A percentile compares a stretch with the other conserved stretches of the same genome.
Conservation (phyloP, 2,329 filamentous ascomycete species). For the Monosporascus cannonballus region DNA sequence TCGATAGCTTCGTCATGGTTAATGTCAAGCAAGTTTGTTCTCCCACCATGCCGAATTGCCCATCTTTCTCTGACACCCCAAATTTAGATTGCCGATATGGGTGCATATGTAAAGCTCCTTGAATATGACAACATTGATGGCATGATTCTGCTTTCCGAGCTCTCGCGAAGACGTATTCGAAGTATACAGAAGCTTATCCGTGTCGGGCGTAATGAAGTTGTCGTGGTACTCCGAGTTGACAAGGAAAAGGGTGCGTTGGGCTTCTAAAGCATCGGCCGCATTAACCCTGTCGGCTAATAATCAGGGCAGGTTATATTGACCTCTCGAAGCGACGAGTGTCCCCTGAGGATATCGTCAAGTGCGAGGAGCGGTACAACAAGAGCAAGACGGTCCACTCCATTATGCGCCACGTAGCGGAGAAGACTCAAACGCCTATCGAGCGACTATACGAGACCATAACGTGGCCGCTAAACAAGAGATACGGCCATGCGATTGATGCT, state of each 20-base stretch:
- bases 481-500: slow-evolving; percentile 91
- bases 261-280: slow-evolving; percentile 3
- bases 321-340: slow-evolving; percentile 97
- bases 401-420: slow-evolving; percentile 97
- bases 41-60: slow-evolving; percentile 1
- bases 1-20: slow-evolving; percentile 99
- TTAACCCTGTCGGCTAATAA: slow-evolving; percentile 14
- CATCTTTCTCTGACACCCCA: slow-evolving; percentile 11
- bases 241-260: slow-evolving; percentile 80
- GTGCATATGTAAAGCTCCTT: slow-evolving; percentile 97
- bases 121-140: slow-evolving; percentile 99
- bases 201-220: slow-evolving; percentile 96
- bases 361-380: slow-evolving; percentile 99
- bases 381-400: slow-evolving; percentile 99
- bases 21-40: slow-evolving; percentile 85
- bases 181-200: slow-evolving; percentile 98
- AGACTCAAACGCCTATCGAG: slow-evolving; percentile 92
- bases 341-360: slow-evolving; percentile 95
- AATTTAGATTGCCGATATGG: slow-evolving; percentile 93
- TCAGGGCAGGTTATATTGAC: slow-evolving; percentile 79
- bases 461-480: slow-evolving; percentile 98
- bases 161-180: slow-evolving; percentile 95
- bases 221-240: slow-evolving; percentile 96
- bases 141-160: slow-evolving; percentile 98
- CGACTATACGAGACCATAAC: slow-evolving; percentile 88